phyloP scores from a whole-genome alignment of 495 filamentous ascomycete genomes.

The Neurospora tetrasperma region DNA sequence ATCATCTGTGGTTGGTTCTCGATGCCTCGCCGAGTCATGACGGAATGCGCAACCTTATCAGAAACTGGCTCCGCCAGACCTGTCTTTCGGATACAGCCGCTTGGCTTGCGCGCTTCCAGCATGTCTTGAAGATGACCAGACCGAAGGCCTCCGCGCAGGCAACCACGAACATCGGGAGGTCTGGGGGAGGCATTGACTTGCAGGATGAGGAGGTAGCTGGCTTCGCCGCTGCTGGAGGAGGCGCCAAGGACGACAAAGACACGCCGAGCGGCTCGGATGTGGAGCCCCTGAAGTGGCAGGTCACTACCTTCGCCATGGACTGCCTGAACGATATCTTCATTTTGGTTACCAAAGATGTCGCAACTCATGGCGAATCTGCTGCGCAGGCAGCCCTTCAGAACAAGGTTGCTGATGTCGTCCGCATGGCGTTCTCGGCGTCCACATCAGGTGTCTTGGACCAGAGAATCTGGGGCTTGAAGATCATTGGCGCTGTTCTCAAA shows the following conservation, averaged over 20 bases:
- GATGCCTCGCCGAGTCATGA: slow-evolving; percentile 65
- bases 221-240: slow-evolving; percentile 63
- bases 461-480: slow-evolving; percentile 78
- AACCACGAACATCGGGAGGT: slow-evolving; percentile 37
- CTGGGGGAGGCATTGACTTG: slow-evolving; percentile 54
- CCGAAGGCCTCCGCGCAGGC: slow-evolving; percentile 44
- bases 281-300: slow-evolving; percentile 90
- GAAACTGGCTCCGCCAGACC: slow-evolving; percentile 87
- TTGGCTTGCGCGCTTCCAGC: slow-evolving; percentile 84
- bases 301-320: slow-evolving; percentile 86
- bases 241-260: slow-evolving; percentile 51
- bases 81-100: slow-evolving; percentile 60
- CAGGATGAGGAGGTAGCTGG: slow-evolving; percentile 96
- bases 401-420: slow-evolving; percentile 84
- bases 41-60: slow-evolving; percentile 69
- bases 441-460: slow-evolving; percentile 87
- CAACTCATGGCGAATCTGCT: slow-evolving; percentile 55
- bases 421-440: slow-evolving; percentile 95
- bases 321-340: slow-evolving; percentile 78
- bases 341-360: slow-evolving; percentile 64
- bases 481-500: slow-evolving; percentile 85
- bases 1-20: slow-evolving; percentile 82
- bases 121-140: slow-evolving; percentile 77
- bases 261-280: slow-evolving; percentile 55
- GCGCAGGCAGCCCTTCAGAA: slow-evolving; percentile 68